Conservation (phyloP, 2,329 filamentous ascomycete species). For the Penicillium sp. region DNA sequence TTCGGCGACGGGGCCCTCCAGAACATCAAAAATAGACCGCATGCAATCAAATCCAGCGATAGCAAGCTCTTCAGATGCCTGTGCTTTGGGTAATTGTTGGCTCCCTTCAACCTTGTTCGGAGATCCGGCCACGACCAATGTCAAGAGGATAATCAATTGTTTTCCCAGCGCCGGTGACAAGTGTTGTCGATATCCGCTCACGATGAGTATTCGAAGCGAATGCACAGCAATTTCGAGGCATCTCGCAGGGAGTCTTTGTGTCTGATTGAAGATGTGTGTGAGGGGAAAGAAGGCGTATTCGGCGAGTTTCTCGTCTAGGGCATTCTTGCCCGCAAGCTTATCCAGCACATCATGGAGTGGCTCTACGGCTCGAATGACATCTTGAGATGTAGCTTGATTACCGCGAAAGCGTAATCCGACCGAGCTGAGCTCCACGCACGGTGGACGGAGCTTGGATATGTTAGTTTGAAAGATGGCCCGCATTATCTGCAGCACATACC, state of each 20-base stretch:
- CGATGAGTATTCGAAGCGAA: conserved; percentile 74
- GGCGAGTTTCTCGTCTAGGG: conserved; percentile 78
- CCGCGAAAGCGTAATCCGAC: conserved; percentile 56
- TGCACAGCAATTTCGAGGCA: conserved; percentile 74
- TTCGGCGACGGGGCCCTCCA: conserved; percentile 54
- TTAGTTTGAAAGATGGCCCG: conserved; percentile 23
- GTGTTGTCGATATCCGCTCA: conserved; percentile 75
- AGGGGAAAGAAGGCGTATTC: conserved; percentile 96
- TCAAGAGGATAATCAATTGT: conserved; percentile 83
- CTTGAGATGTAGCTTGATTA: conserved; percentile 48
- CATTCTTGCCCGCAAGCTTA: conserved; percentile 44
- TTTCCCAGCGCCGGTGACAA: conserved; percentile 75
- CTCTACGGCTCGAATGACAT: conserved; percentile 55
- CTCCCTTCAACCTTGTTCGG: conserved; percentile 56
- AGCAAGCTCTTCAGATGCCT: conserved; percentile 71
- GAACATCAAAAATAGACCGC: conserved; percentile 64
- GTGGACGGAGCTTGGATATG: conserved; percentile 56
- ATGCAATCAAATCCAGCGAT: conserved; percentile 73
- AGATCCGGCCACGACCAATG: conserved; percentile 76
- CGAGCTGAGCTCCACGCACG: conserved; percentile 63
- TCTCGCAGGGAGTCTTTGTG: conserved; percentile 71
- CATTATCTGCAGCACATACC: conserved; percentile 29
- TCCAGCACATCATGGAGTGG: conserved; percentile 45
- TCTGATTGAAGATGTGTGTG: conserved; percentile 79
- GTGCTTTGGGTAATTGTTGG: conserved; percentile 28